Conservation (phyloP, 2,329 filamentous ascomycete species). For the Epichloe gansuensis region DNA sequence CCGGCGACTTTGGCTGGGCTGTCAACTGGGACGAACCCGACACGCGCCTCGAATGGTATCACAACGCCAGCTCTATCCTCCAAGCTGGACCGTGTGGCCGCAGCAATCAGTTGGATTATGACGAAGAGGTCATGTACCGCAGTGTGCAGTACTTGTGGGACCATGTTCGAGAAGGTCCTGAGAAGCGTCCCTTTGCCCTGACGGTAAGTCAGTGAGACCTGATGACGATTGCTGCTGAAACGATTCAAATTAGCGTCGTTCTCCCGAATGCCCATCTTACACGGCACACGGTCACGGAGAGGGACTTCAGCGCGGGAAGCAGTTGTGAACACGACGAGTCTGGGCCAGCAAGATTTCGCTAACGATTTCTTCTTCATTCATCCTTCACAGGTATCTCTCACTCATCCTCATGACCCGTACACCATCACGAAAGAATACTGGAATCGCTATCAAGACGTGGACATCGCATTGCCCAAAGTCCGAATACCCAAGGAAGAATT, state of each 20-base stretch:
- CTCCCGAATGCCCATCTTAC: background rate
- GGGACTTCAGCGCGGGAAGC: background rate
- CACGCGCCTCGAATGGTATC: constrained; percentile 82
- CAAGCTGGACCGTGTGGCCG: constrained; percentile 81
- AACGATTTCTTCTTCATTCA: background rate
- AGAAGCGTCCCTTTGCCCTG: constrained; percentile 68
- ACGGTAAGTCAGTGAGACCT: constrained; percentile 36
- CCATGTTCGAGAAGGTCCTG: constrained; percentile 67
- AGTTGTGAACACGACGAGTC: background rate
- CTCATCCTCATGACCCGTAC: constrained; percentile 90
- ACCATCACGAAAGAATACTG: constrained; percentile 90
- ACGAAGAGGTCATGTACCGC: constrained; percentile 91
- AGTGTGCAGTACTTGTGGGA: constrained; percentile 84
- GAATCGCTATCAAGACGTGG: constrained; percentile 81
- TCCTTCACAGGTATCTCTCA: constrained; percentile 58
- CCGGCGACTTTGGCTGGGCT: constrained; percentile 85
- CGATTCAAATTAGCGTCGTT: background rate
- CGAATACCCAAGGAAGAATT: constrained; percentile 69
- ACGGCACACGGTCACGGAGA: background rate
- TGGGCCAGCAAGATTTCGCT: background rate
- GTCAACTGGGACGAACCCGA: constrained; percentile 93
- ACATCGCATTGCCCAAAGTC: constrained; percentile 73
- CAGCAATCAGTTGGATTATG: constrained; percentile 91
- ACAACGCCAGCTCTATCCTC: constrained; percentile 87
- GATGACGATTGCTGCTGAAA: background rate